Evolutionary conservation across 192 early-diverging fungal genomes (phyloP), one percentile per base, ranked within the genome.

Genomic region (Coemansia sp.): DNA sequence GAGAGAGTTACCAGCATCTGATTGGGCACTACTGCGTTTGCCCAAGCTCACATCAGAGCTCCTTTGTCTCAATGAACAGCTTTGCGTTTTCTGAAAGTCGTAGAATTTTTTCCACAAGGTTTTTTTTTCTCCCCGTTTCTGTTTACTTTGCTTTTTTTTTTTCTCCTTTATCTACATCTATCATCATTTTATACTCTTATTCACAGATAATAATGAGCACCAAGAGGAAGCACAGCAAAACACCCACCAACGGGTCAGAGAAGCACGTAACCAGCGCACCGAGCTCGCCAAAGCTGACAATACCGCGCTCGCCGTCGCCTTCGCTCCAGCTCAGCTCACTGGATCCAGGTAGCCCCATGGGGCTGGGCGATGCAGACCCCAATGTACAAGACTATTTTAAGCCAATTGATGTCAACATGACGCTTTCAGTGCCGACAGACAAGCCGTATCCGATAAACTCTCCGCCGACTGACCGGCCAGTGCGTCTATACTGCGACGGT

Each of bases 401-500:
- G 59, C 77, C 77, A 25, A 74, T 80, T 23, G 77, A 80, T 30
- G 60, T 59, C 15, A 80, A 74, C 66, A 59, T 60, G 65, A 68
- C 77, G 15, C 65, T 68, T 35, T 72, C 74, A 0, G 71, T 80
- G 28, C 68, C 77, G 1, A 68, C 66, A 0, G 72, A 64, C 77
- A 71, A 66, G 60, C 76, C 72, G 49, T 88, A 85, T 71, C 78
- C 56, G 26, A 87, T 90, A 62, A 90, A 90, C 66, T 56, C 81
- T 64, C 84, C 89, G 46, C 89, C 88, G 35, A 78, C 67, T n/a
- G 88, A 87, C 75, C 84, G 88, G 25, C 86, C 88, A 10, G 85
- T 92, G 46, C 83, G 93, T 34, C 85, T 94, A 58, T 94, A 94
- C 77, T 91, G 87, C 68, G 93, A 94, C 80, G 93, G 93, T 15